Evolutionary conservation across 2,329 filamentous ascomycete species (phyloP).

Genomic region (Botryotinia calthae): DNA sequence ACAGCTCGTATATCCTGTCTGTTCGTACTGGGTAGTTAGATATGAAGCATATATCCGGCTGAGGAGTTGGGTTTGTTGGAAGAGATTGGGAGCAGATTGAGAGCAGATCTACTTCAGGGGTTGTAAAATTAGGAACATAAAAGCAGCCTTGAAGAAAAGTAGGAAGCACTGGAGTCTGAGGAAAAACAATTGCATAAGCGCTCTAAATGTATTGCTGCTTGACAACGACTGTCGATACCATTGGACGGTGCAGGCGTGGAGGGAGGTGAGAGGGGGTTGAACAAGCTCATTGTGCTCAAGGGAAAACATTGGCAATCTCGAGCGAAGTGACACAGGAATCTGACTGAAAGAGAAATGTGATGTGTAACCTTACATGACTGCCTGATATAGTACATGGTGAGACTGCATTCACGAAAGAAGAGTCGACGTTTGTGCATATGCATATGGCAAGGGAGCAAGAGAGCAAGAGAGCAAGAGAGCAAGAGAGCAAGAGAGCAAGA

Average conservation of each 20-base stretch:
- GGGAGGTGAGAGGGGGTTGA: slow-evolving; percentile 2
- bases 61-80: not conserved
- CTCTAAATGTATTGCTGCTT: not conserved
- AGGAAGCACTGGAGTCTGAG: not conserved
- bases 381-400: not conserved
- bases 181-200: not conserved
- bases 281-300: not conserved
- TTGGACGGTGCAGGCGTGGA: not conserved
- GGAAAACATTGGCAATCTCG: not conserved
- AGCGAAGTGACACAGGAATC: not conserved
- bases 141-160: not conserved
- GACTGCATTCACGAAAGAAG: not conserved
- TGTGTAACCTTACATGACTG: not conserved
- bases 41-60: not conserved
- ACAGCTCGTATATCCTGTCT: not conserved
- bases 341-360: not conserved
- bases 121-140: not conserved
- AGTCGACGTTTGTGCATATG: not conserved
- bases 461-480: not conserved
- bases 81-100: slow-evolving; percentile 3
- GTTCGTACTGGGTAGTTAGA: not conserved
- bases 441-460: not conserved
- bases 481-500: not conserved
- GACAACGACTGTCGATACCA: not conserved
- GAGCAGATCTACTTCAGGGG: not conserved